Evolutionary conservation across 345 rosid genomes (phyloP).

Genomic region (Erysimum cheiranthoides): DNA sequence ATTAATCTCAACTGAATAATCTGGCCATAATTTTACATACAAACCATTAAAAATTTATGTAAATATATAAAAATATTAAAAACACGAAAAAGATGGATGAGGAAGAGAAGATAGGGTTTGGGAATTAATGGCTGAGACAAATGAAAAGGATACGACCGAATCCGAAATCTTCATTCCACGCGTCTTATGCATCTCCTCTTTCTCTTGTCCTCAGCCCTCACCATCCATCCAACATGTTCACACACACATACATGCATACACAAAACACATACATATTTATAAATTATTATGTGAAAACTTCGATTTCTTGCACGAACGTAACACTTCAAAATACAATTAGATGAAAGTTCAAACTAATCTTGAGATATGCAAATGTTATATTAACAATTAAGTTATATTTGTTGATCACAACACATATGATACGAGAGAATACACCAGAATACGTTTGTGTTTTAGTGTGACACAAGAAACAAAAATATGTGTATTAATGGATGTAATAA

Average conservation of each 20-base stretch:
- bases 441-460: not conserved
- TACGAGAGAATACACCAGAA: too few species aligned
- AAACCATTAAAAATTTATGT: not conserved
- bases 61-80: not conserved
- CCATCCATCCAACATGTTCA: constrained; percentile 30
- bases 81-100: constrained; percentile 21
- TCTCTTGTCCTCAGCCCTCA: constrained; percentile 33
- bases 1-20: not conserved
- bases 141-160: constrained; percentile 46
- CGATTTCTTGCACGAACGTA: not conserved
- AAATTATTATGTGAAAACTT: not conserved
- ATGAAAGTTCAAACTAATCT: not conserved
- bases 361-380: not conserved
- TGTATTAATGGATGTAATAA: constrained; percentile 20
- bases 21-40: not conserved
- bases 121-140: constrained; percentile 44
- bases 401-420: too few species aligned
- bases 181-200: constrained; percentile 35
- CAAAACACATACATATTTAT: not conserved
- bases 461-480: not conserved
- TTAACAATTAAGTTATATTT: not conserved
- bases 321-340: not conserved
- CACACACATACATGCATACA: constrained; percentile 20
- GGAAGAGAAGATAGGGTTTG: constrained; percentile 39
- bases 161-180: constrained; percentile 40